Conservation (phyloP, 495 filamentous ascomycete species). For the Corynascus novoguineensis region DNA sequence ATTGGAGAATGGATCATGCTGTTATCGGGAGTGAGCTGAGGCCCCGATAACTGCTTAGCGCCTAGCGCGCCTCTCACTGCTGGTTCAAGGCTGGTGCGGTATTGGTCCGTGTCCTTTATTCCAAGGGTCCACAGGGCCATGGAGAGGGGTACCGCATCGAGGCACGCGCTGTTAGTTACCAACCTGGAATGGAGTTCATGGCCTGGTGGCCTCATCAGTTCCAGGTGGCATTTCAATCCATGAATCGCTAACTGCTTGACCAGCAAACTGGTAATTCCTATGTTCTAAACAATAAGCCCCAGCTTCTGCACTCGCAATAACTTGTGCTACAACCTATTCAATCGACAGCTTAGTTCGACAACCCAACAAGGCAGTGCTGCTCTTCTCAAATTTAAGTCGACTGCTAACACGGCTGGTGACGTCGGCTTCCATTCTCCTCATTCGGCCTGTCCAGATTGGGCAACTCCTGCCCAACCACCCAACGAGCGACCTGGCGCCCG, state of each 20-base stretch:
- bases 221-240: background rate
- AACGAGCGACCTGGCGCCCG: constrained; percentile 2
- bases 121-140: background rate
- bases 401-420: background rate
- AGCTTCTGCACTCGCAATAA: background rate
- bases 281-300: background rate
- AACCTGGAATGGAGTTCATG: background rate
- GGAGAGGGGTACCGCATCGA: background rate
- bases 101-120: constrained; percentile 1
- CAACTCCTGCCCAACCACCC: background rate
- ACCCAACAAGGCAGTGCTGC: background rate
- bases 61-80: background rate
- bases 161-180: background rate
- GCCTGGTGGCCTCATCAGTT: background rate
- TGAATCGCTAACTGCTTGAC: background rate
- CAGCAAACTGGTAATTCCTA: background rate
- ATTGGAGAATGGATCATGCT: background rate
- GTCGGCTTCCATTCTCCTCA: background rate
- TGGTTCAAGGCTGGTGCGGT: background rate
- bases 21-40: constrained; percentile 7
- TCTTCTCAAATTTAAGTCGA: background rate
- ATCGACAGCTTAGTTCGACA: background rate
- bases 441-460: constrained; percentile 1
- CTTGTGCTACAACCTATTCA: background rate
- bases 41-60: constrained; percentile 11